These are phyloP conservation scores for Sporothrix curviconia DNA, from an alignment of 2,329 filamentous ascomycete species.

Conservation along the genomic window DNA sequence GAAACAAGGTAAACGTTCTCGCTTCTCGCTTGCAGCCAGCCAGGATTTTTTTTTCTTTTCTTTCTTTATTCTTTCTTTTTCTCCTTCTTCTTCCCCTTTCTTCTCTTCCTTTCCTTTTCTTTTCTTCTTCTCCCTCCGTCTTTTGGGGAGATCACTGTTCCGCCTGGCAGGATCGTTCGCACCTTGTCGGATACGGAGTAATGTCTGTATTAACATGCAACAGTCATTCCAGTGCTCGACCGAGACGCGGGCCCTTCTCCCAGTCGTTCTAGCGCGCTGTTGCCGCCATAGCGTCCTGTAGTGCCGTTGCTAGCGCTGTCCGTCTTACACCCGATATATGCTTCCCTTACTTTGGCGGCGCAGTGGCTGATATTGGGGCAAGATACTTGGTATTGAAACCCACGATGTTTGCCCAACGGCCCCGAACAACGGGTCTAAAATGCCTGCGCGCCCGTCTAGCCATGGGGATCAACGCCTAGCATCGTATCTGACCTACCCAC, in stretches of 20 bases:
- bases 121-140: background rate
- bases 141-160: no score
- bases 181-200: no score
- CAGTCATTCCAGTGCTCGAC: no score
- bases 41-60: background rate
- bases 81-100: background rate
- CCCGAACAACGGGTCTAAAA: constrained; percentile 1
- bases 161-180: no score
- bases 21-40: background rate
- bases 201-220: no score
- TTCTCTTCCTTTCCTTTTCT: background rate
- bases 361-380: no score
- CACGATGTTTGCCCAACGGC: background rate
- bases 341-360: no score
- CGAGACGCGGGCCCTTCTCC: background rate
- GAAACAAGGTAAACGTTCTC: background rate
- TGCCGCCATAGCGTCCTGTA: background rate
- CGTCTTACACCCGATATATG: background rate
- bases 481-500: background rate
- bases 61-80: background rate
- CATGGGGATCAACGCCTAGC: no score
- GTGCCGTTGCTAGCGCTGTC: background rate
- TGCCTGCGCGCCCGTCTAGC: background rate
- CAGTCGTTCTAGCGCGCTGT: background rate
- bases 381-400: background rate